Evolutionary conservation across 2,329 filamentous ascomycete genomes (phyloP).

Genomic region (Hypoxylon sp.): DNA sequence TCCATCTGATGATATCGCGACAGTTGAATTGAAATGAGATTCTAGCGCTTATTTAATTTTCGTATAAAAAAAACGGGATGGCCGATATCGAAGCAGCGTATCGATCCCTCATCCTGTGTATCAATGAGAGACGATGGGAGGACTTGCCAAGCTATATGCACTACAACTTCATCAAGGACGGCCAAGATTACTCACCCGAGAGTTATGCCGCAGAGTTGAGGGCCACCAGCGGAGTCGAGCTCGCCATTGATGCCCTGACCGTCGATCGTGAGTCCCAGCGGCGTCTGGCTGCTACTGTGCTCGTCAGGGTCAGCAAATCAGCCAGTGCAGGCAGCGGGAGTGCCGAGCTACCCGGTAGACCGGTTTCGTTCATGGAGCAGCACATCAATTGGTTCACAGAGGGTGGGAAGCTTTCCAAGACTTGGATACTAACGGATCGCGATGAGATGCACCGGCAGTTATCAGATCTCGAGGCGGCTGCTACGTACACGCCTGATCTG

Average conservation of each 20-base stretch:
- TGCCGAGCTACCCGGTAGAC: conserved; percentile 11
- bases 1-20: background rate
- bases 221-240: conserved; percentile 23
- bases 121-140: conserved; percentile 41
- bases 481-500: conserved; percentile 27
- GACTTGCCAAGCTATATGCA: conserved; percentile 36
- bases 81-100: conserved; percentile 31
- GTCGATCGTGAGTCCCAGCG: conserved; percentile 35
- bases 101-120: conserved; percentile 36
- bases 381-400: conserved; percentile 37
- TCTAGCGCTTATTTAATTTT: background rate
- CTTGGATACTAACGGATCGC: conserved; percentile 29
- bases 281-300: conserved; percentile 25
- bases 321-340: background rate
- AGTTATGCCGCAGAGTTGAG: conserved; percentile 33
- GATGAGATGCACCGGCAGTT: conserved; percentile 37
- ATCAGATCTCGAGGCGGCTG: conserved; percentile 17
- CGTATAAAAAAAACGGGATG: conserved; percentile 19
- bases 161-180: conserved; percentile 30
- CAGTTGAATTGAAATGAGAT: background rate
- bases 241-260: conserved; percentile 39
- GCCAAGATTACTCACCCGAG: conserved; percentile 27
- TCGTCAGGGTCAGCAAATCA: conserved; percentile 27
- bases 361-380: conserved; percentile 31
- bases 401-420: conserved; percentile 35